Evolutionary conservation across 257 asterid species (phyloP).

Genomic region (Fraxinus excelsior): DNA sequence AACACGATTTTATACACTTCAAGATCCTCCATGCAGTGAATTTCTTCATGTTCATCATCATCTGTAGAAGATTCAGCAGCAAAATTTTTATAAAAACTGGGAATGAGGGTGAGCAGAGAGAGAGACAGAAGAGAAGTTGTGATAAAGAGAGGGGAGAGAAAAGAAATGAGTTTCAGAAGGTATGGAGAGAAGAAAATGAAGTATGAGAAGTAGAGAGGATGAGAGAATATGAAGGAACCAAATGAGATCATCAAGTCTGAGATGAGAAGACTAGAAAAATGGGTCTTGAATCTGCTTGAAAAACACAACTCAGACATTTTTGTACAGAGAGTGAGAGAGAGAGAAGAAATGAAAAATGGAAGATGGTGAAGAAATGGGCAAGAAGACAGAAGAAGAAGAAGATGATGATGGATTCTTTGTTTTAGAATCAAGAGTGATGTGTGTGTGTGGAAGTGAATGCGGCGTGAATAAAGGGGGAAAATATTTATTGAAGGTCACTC

Average conservation of each 20-base stretch:
- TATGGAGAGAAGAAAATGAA: constrained; percentile 56
- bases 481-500: background rate
- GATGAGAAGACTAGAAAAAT: constrained; percentile 40
- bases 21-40: constrained; percentile 31
- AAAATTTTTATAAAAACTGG: constrained; percentile 3
- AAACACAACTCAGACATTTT: constrained; percentile 55
- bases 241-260: constrained; percentile 40
- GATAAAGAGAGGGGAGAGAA: constrained; percentile 38
- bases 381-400: constrained; percentile 34
- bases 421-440: constrained; percentile 17
- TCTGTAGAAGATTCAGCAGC: constrained; percentile 6
- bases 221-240: constrained; percentile 39
- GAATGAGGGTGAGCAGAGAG: constrained; percentile 35
- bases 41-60: background rate
- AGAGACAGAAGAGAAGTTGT: constrained; percentile 34
- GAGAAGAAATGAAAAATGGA: constrained; percentile 32
- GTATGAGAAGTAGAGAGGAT: constrained; percentile 31
- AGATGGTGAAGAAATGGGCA: constrained; percentile 45
- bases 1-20: background rate
- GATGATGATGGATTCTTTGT: constrained; percentile 22
- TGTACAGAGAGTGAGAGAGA: background rate
- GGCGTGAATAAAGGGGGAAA: constrained; percentile 71
- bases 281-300: constrained; percentile 26
- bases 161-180: constrained; percentile 54
- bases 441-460: constrained; percentile 44